Evolutionary conservation across 2,329 filamentous ascomycete species (phyloP).

Genomic region (Cadophora sp.): DNA sequence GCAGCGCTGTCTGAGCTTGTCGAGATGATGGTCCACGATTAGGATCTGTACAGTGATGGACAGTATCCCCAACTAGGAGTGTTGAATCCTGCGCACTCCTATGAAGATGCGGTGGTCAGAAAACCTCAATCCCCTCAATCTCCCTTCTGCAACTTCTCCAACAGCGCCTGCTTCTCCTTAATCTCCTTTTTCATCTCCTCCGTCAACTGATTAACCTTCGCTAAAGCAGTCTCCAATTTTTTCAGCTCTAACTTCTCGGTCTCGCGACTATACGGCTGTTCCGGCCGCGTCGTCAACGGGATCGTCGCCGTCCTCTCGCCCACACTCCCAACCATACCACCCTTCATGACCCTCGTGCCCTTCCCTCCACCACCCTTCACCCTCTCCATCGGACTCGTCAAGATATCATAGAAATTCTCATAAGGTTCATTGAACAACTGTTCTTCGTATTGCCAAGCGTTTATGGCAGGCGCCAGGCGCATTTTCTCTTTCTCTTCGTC

Average conservation of each 20-base stretch:
- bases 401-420: constrained; percentile 85
- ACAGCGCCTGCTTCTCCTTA: constrained; percentile 34
- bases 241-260: constrained; percentile 70
- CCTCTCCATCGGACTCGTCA: constrained; percentile 70
- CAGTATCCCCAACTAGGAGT: too few species aligned
- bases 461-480: constrained; percentile 67
- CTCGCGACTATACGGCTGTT: constrained; percentile 75
- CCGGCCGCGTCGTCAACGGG: constrained; percentile 69
- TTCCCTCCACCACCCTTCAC: constrained; percentile 61
- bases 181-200: constrained; percentile 36
- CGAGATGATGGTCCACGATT: too few species aligned
- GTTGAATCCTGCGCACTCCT: too few species aligned
- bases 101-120: too few species aligned
- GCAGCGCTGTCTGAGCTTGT: too few species aligned
- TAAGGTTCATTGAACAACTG: constrained; percentile 98
- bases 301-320: constrained; percentile 77
- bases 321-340: constrained; percentile 47
- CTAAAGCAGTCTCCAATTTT: constrained; percentile 67
- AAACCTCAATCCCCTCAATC: neutral
- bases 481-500: constrained; percentile 71
- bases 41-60: too few species aligned
- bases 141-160: constrained; percentile 13
- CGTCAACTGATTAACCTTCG: constrained; percentile 60
- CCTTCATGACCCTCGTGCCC: constrained; percentile 56
- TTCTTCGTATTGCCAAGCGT: constrained; percentile 87